Conservation (phyloP, 2,329 filamentous ascomycete species). For the Fusarium sp. region DNA sequence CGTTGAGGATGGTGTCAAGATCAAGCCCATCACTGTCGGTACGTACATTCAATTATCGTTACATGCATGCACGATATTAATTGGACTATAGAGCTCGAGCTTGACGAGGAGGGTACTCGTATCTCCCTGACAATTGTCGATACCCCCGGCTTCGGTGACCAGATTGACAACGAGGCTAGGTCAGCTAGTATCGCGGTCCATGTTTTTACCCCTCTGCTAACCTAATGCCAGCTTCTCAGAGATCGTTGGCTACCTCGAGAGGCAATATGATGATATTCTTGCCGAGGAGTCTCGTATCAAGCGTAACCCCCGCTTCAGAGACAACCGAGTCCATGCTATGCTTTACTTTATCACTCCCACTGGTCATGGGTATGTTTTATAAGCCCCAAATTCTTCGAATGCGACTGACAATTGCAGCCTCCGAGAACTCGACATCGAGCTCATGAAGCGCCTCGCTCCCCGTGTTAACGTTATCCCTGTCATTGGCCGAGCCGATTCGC, state of each 20-base stretch:
- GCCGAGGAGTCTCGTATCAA: slow-evolving; percentile 99
- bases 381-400: background rate
- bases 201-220: slow-evolving; percentile 12
- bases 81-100: slow-evolving; percentile 75
- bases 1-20: slow-evolving; percentile 95
- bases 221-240: slow-evolving; percentile 79
- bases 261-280: slow-evolving; percentile 99
- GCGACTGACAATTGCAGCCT: slow-evolving; percentile 66
- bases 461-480: slow-evolving; percentile 99
- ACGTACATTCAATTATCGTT: slow-evolving; percentile 38
- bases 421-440: slow-evolving; percentile 97
- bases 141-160: slow-evolving; percentile 97
- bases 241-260: slow-evolving; percentile 97
- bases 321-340: slow-evolving; percentile 97
- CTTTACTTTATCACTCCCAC: slow-evolving; percentile 99
- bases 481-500: slow-evolving; percentile 96
- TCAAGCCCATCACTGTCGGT: slow-evolving; percentile 99
- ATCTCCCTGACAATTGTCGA: slow-evolving; percentile 99
- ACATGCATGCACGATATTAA: slow-evolving; percentile 41
- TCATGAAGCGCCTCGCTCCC: slow-evolving; percentile 98
- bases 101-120: slow-evolving; percentile 97
- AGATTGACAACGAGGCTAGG: slow-evolving; percentile 99
- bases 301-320: slow-evolving; percentile 99
- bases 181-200: slow-evolving; percentile 52
- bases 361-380: slow-evolving; percentile 78